Evolutionary conservation across 257 asterid species (phyloP).

Genomic region (Capsicum baccatum): DNA sequence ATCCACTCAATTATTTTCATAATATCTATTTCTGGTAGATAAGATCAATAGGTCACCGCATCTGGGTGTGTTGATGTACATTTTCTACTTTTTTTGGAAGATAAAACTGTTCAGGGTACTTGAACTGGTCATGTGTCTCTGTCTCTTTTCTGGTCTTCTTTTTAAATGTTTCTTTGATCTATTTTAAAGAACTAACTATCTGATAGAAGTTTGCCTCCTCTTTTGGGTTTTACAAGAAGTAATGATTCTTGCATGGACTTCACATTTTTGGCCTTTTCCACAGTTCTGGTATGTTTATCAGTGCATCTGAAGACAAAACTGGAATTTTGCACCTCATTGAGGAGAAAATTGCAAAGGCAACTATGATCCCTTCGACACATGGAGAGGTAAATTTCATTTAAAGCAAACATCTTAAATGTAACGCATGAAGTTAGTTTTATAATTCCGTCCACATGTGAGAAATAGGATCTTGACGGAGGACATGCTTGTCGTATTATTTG

Average conservation of each 20-base stretch:
- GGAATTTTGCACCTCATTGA: conserved; percentile 72
- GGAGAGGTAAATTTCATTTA: conserved; percentile 68
- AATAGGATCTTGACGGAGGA: background rate
- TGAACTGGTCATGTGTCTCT: background rate
- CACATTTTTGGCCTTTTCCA: background rate
- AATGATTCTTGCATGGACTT: background rate
- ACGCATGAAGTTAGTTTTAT: background rate
- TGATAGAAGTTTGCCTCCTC: background rate
- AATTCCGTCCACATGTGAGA: background rate
- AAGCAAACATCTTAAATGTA: background rate
- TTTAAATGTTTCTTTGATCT: background rate
- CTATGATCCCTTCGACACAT: conserved; percentile 72
- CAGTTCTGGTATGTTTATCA: conserved; percentile 89
- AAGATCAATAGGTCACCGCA: background rate
- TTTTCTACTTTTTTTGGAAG: conserved; percentile 13
- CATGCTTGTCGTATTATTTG: background rate
- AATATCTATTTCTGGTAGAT: background rate
- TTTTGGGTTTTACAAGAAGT: conserved; percentile 1
- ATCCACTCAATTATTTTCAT: background rate
- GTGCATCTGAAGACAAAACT: conserved; percentile 82
- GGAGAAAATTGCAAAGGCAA: conserved; percentile 79
- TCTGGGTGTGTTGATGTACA: background rate
- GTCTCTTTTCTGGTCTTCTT: background rate
- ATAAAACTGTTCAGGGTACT: background rate
- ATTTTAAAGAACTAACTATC: background rate